Conservation (phyloP, 768 basidiomycete genomes). For the Cyclocybe cylindracea region DNA sequence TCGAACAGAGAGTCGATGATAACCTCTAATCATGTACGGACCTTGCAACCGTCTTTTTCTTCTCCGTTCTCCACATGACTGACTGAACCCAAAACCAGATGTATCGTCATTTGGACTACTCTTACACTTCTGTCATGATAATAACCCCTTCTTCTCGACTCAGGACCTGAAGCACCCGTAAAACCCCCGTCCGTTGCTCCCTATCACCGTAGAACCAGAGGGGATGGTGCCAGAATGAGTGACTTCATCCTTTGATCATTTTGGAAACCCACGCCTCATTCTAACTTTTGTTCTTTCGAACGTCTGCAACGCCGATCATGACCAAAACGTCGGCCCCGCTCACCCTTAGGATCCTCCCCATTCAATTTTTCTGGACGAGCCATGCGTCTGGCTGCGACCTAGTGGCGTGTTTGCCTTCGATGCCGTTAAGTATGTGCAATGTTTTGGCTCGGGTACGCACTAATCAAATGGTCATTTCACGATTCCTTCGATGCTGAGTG, state of each 20-base stretch:
- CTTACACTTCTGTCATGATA: constrained; percentile 18
- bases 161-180: constrained; percentile 14
- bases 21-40: constrained; percentile 27
- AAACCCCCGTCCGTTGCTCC: constrained; percentile 3
- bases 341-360: too few relatives aligned
- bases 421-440: not conserved
- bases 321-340: not conserved
- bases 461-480: too few relatives aligned
- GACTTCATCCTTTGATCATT: constrained; percentile 13
- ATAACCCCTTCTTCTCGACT: constrained; percentile 13
- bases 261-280: constrained; percentile 10
- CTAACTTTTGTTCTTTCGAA: constrained; percentile 18
- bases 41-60: not conserved
- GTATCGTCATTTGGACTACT: constrained; percentile 5
- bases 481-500: too few relatives aligned
- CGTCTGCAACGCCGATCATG: constrained; percentile 6
- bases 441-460: too few relatives aligned
- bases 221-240: constrained; percentile 19
- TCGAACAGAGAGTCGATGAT: constrained; percentile 51
- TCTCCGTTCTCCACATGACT: not conserved
- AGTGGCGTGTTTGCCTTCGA: not conserved
- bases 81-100: not conserved
- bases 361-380: too few relatives aligned
- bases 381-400: too few relatives aligned
- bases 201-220: constrained; percentile 2